Base-by-base conservation (phyloP, 805 yeast species). In the Kazachstania bromeliacearum region DNA sequence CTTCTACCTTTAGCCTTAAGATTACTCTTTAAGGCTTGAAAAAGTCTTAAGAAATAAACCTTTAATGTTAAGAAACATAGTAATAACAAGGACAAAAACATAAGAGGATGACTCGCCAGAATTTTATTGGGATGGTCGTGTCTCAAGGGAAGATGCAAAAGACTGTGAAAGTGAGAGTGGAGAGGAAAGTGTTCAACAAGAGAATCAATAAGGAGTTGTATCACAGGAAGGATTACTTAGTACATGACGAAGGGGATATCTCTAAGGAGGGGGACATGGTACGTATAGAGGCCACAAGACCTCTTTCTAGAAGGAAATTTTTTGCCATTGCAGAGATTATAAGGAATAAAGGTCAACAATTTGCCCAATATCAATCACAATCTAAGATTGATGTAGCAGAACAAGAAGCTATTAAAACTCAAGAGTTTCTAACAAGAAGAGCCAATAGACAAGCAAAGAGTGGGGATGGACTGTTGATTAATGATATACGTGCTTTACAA, bases 81-180 rank as follows among this genome's bases (percentile, higher is more conserved):
- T 4, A 8, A 22, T 22, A 26, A 3, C n/a, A 26, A 10, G 14
- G 25, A 22, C 10, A 12, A 22, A 8, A 8, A 22, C 25, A 22
- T 22, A 22, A 12, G 8, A 46, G 34, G 10, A 85, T 85, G 95
- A 89, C 94, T 35, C 77, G 87, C 63, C 95, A 85, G 52, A 84
- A 85, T 55, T 85, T 88, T 54, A 65, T 85, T 33, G 98, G 98
- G 31, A 77, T 85, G 61, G 97, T 89, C 48, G 78, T 87, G 22
- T 85, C 96, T 34, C 96, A 88, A 55, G 97, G 97, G 29, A 85
- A 85, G 60, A 92, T 88, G 96, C 72, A 73, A 62, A 92, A 89
- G 66, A 89, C 97, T 39, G 87, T 89, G 44, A 88, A 87, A 64
- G 96, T 89, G 41, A 74, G 95, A 42, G 88, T 89, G 22, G 80